Base-by-base conservation (phyloP, 495 filamentous ascomycete genomes). In the Aspergillus conjunctus region DNA sequence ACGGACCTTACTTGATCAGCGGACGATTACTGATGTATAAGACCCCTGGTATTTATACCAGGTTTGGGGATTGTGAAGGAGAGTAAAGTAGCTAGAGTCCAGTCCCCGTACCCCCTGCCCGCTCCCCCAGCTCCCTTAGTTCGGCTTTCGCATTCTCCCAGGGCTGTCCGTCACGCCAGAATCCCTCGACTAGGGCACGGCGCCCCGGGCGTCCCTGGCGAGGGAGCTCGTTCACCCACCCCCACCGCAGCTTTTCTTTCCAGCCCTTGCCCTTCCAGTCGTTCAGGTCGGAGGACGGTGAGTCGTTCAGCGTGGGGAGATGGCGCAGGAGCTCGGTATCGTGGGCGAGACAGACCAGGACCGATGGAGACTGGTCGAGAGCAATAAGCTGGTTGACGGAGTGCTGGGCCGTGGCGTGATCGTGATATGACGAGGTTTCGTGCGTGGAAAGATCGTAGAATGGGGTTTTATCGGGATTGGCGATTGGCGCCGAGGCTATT, bases 331-430 rank as follows among this genome's bases (percentile, higher is more conserved):
- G 12, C 10, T 59, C 57, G 26, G 72, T 63, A 54, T 85, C 81
- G 64, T 87, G 84, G n/a, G 83, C 77, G 12, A 81, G 69, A 2
- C 77, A 68, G 5, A 85, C 68, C 14, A 87, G 61, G 5, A 85
- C 69, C 52, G 80, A 75, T 1, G 80, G 73, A 18, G 75, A 67
- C 4, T 75, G 79, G 56, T 87, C 84, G 12, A 73, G 63, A 21
- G 63, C 62, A 22, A 46, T 41, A 7, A 70, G 51, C 34, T 59
- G 43, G 22, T 66, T 54, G 32, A 70, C 59, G 12, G 62, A 61
- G 9, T 58, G 57, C 52, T 64, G 66, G 10, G 68, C 63, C 21
- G 43, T 54, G 3, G 53, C 32, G 4, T 67, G 67, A 31, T 70
- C 67, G 18, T 59, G 50, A 45, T 70, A 71, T 57, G 65, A 69